phyloP scores from a whole-genome alignment of 164 flowering plant genomes.

The Stephania japonica region DNA sequence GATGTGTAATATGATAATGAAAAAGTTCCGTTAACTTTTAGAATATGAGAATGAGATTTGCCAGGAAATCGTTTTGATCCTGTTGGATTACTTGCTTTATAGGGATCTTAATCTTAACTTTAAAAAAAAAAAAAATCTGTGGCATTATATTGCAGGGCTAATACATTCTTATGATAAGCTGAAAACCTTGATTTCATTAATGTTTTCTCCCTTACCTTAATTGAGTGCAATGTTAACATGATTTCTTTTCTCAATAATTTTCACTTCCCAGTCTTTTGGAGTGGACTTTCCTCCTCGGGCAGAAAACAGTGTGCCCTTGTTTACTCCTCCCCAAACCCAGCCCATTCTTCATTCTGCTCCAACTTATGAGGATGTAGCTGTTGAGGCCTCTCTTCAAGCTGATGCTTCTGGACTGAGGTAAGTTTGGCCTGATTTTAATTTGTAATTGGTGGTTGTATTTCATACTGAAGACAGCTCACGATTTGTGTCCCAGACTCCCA shows the following conservation, averaged over 20 bases:
- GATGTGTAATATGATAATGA: not conserved
- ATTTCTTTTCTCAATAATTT: conserved; percentile 11
- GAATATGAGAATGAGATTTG: not conserved
- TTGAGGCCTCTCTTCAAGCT: conserved; percentile 65
- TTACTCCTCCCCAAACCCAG: conserved; percentile 90
- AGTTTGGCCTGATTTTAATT: not conserved
- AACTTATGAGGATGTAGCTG: conserved; percentile 49
- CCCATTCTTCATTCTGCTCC: conserved; percentile 46
- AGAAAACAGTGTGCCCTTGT: conserved; percentile 64
- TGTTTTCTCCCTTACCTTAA: not conserved
- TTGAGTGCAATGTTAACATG: not conserved
- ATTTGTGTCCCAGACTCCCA: too few relatives aligned
- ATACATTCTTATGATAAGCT: not conserved
- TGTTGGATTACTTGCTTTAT: not conserved
- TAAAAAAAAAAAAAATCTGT: too few relatives aligned
- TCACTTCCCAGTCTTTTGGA: conserved; percentile 59
- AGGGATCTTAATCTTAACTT: not conserved
- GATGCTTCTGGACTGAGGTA: conserved; percentile 88
- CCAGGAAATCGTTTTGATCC: not conserved
- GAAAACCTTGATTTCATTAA: not conserved
- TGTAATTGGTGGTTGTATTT: too few relatives aligned
- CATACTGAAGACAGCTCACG: too few relatives aligned
- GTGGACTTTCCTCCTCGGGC: conserved; percentile 60
- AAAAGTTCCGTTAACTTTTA: too few relatives aligned
- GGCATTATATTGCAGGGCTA: not conserved